Evolutionary conservation across 2,329 filamentous ascomycete species (phyloP).

Genomic region (Fusarium luffae): DNA sequence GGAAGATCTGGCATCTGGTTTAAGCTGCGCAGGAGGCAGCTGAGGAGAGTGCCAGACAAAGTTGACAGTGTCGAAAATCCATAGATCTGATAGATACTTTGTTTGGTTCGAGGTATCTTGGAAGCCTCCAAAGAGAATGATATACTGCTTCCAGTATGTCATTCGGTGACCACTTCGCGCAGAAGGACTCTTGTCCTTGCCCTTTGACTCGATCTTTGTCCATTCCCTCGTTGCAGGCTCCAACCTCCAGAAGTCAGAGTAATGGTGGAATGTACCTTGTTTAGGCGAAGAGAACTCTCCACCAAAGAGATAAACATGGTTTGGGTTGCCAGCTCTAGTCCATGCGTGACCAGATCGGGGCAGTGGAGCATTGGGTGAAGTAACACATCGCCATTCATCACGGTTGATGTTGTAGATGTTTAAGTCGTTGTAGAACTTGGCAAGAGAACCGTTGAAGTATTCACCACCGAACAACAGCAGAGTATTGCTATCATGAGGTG

Average conservation of each 20-base stretch:
- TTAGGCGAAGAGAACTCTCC: constrained; percentile 97
- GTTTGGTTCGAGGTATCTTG: constrained; percentile 96
- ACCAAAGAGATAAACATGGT: constrained; percentile 90
- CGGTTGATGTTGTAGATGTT: constrained; percentile 80
- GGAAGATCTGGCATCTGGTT: constrained; percentile 90
- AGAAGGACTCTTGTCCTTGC: constrained; percentile 80
- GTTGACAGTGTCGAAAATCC: constrained; percentile 92
- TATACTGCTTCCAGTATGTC: constrained; percentile 97
- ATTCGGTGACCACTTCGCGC: constrained; percentile 93
- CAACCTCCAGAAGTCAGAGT: constrained; percentile 97
- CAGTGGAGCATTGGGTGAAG: constrained; percentile 89
- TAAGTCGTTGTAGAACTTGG: constrained; percentile 75
- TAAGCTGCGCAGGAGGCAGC: constrained; percentile 80
- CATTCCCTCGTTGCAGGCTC: constrained; percentile 88
- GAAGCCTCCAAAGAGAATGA: constrained; percentile 95
- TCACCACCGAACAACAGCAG: constrained; percentile 94
- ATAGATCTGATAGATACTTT: constrained; percentile 91
- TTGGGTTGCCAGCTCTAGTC: constrained; percentile 87
- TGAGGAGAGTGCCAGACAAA: constrained; percentile 85
- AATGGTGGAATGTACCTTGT: constrained; percentile 98
- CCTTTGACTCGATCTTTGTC: constrained; percentile 84
- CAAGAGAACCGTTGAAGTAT: constrained; percentile 91
- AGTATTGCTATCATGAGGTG: constrained; percentile 86
- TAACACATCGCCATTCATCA: constrained; percentile 91
- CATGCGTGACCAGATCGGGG: constrained; percentile 94